Conservation (phyloP, 2,329 filamentous ascomycete species). For the Coleophoma eucalyptorum region DNA sequence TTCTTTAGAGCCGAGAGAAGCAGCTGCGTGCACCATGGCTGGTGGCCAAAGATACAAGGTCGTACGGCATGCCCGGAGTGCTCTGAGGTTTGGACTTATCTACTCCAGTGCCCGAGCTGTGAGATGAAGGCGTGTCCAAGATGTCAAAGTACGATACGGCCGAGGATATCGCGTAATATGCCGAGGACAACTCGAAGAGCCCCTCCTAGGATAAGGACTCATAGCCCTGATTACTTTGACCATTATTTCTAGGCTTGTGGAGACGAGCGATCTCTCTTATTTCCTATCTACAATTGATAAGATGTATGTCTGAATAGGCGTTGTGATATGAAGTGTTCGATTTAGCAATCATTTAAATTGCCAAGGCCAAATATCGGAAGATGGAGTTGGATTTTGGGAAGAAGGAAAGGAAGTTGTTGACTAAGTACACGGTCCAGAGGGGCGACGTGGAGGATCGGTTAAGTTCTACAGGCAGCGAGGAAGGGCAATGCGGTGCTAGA, state of each 20-base stretch:
- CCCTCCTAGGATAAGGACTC: background rate
- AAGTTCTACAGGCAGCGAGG: too few species aligned
- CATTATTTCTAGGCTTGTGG: background rate
- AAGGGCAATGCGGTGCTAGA: too few species aligned
- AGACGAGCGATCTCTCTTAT: background rate
- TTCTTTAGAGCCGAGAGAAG: background rate
- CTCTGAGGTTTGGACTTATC: conserved; percentile 9
- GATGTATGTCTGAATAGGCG: too few species aligned
- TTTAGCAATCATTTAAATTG: too few species aligned
- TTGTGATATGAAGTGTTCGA: too few species aligned
- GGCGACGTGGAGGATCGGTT: too few species aligned
- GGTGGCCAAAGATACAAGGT: conserved; percentile 17
- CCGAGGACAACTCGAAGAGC: background rate
- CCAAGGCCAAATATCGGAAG: too few species aligned
- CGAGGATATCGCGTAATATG: background rate
- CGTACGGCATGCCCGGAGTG: conserved; percentile 12
- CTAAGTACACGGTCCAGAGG: too few species aligned
- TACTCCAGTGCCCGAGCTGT: conserved; percentile 17
- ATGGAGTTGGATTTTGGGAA: too few species aligned
- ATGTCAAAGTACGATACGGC: conserved; percentile 12
- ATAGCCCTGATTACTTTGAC: background rate
- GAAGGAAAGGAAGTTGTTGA: too few species aligned
- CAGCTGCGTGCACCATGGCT: conserved; percentile 13
- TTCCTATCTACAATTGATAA: too few species aligned
- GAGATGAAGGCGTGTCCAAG: conserved; percentile 14